Evolutionary conservation across 352 stramenopile species (phyloP).

Genomic region (Globisporangium nodosum): DNA sequence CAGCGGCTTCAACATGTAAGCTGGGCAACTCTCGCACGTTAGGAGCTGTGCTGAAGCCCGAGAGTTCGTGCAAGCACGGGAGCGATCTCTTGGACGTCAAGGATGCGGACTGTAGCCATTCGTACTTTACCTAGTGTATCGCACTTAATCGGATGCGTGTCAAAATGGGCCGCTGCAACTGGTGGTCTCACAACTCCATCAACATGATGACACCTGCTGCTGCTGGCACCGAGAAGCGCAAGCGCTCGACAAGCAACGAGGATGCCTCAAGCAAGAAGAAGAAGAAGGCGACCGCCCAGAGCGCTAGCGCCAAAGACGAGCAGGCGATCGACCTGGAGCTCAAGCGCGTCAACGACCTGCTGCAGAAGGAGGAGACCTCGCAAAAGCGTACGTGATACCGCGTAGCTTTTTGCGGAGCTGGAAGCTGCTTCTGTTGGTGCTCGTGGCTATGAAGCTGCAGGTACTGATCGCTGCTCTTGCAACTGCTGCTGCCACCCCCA

Average conservation of each 20-base stretch:
- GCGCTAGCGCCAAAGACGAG: conserved; percentile 5
- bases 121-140: background rate
- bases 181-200: conserved; percentile 2
- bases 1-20: background rate
- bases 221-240: conserved; percentile 11
- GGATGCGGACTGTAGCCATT: background rate
- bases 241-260: conserved; percentile 10
- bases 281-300: background rate
- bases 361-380: conserved; percentile 60
- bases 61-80: too few species aligned
- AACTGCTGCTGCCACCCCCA: background rate
- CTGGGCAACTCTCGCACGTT: too few species aligned
- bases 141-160: conserved; percentile 1
- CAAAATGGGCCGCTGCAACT: background rate
- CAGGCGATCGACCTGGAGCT: conserved; percentile 27
- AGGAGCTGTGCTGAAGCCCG: too few species aligned
- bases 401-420: background rate
- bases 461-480: background rate
- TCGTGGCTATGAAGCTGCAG: background rate
- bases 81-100: background rate
- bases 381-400: conserved; percentile 35
- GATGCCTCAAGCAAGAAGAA: conserved; percentile 8
- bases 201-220: background rate
- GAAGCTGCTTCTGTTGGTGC: background rate
- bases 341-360: conserved; percentile 43